Base-by-base conservation (phyloP, 2,329 filamentous ascomycete genomes). In the Pseudodiploospora longispora region DNA sequence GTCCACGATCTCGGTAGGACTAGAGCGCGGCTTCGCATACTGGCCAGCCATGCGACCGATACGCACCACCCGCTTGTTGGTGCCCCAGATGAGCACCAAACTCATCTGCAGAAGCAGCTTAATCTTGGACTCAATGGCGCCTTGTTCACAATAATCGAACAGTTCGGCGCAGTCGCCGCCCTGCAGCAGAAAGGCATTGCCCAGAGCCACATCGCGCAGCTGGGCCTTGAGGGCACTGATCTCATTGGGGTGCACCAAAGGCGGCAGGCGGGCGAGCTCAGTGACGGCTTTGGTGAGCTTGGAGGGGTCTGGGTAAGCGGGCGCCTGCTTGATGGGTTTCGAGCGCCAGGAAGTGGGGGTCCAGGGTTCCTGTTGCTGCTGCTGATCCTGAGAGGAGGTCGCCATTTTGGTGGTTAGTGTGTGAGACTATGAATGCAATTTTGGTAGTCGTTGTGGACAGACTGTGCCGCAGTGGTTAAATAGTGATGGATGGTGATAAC, bases 21-120 rank as follows among this genome's bases (percentile, higher is more conserved):
- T 95, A 4, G 88, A 95, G 45, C 93, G 75, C 3, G 91, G 93
- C 68, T 98, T 98, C 30, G 93, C 93, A 59, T 95, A 98, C 72
- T 98, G 93, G 4, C 93, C 93, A 9, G 93, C 93, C 82, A 97
- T 96, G 48, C 93, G 82, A 10, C 88, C 93, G 58, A 98, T 95
- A 54, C 93, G 82, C 39, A 98, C 88, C 4, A 98, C 89, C 5
- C 87, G 86, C 67, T 81, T 82, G 66, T 76, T 74, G 47, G 75
- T 75, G 54, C 87, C 93, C 84, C 90, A 96, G 62, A 97, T 90
- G 48, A 98, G 74, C 1, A 98, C 87, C 55, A 98, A 70, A 52
- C 87, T 95, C 91, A 98, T 97, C 69, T 98, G 93, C 47, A 98
- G 72, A 30, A 98, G 76, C 28, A 98, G 78, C 69, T 97, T 97